Evolutionary conservation across 1,284 basidiomycete species (phyloP), one percentile per base, ranked within the genome.

Genomic region (Cryptococcus floricola): DNA sequence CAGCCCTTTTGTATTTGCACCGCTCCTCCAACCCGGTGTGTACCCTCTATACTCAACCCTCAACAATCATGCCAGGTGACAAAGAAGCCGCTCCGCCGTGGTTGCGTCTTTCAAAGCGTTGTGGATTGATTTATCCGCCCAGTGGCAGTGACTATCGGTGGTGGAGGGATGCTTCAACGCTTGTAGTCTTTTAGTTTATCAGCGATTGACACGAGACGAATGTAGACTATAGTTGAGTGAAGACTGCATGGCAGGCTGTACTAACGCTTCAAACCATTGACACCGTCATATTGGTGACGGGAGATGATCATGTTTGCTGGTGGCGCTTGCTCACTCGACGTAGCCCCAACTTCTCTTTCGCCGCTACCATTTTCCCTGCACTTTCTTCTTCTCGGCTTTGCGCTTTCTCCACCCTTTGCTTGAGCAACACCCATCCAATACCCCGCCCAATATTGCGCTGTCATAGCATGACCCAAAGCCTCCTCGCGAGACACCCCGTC

Each of bases 381-480:
- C 25, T 52, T 44, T 27, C 44, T 53, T 23, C 49, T 48, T 23
- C 46, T 42, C 12, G n/a, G 34, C 3, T 39, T 28, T 46, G 7
- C 38, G 23, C 23, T 23, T 23, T 54, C 52, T 9, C 25, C 19
- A 23, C 10, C 42, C 28, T 51, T 51, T 2, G 58, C 49, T 46
- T 69, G 64, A 16, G 72, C 70, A 9, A 74, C 64, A 13, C 73
- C 73, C 69, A 75, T 74, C 74, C 74, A 75, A 61, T 72, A 75
- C 25, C 74, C 74, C 2, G 74, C 74, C 71, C 70, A 71, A 58
- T 74, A 75, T 58, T 75, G 74, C 28, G 74, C 72, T 9, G 70
- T 64, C 61, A 75, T 69, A 14, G 72, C 72, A 49, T 70, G 70
- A 5, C 62, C 60, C 12, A 74, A 46, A 5, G 74, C 74, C 27